phyloP scores from a whole-genome alignment of 768 basidiomycete species.

The Filobasidium wieringae region DNA sequence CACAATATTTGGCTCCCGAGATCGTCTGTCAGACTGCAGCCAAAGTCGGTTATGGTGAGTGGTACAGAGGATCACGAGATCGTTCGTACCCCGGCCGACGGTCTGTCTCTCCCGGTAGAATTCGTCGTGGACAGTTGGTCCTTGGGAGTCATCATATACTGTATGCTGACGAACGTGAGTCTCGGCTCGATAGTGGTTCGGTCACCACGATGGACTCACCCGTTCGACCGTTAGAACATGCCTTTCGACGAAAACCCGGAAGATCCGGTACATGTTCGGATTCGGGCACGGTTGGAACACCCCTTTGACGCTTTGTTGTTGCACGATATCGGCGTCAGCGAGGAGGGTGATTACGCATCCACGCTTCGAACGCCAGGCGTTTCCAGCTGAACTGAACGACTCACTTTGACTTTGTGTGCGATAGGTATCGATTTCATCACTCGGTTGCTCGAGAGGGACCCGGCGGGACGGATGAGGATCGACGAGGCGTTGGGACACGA shows the following conservation, averaged over 20 bases:
- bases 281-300: slow-evolving; percentile 24
- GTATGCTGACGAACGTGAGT: slow-evolving; percentile 47
- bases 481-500: slow-evolving; percentile 57
- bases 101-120: no score
- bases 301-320: slow-evolving; percentile 53
- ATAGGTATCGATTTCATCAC: slow-evolving; percentile 58
- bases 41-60: slow-evolving; percentile 55
- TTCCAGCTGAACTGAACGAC: background rate
- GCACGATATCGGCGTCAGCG: slow-evolving; percentile 39
- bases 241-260: slow-evolving; percentile 73
- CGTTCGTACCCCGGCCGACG: no score
- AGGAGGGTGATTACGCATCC: slow-evolving; percentile 46
- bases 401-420: background rate
- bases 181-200: background rate
- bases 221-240: slow-evolving; percentile 59
- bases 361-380: background rate
- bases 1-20: slow-evolving; percentile 36
- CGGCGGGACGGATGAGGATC: slow-evolving; percentile 58
- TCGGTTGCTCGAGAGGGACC: slow-evolving; percentile 54
- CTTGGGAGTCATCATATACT: slow-evolving; percentile 85
- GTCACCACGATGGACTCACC: slow-evolving; percentile 14
- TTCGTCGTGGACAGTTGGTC: slow-evolving; percentile 90
- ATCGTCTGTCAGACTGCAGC: slow-evolving; percentile 63
- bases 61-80: no score
- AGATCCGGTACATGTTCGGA: slow-evolving; percentile 46